A percentile compares a stretch with the other conserved stretches of the same genome.
Conservation (phyloP, 139 green algal genomes). For the Chlorella sorokiniana region DNA sequence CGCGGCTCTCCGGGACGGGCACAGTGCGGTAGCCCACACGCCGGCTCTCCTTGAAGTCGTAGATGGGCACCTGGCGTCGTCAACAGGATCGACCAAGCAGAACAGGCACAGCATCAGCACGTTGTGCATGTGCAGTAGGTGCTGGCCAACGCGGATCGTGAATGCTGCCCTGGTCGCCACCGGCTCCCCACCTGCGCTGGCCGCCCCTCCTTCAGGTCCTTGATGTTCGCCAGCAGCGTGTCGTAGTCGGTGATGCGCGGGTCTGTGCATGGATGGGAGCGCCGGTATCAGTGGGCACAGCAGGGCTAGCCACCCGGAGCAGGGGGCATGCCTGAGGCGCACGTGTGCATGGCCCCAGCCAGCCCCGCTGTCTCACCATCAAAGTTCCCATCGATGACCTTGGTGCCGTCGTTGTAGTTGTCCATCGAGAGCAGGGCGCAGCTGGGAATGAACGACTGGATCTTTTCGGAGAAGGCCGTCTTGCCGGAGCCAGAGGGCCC, state of each 20-base stretch:
- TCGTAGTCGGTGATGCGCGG: constrained; percentile 96
- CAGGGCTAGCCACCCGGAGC: too few relatives aligned
- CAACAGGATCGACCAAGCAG: too few relatives aligned
- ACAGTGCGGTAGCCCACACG: constrained; percentile 80
- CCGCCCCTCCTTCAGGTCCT: constrained; percentile 75
- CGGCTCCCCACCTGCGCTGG: constrained; percentile 56
- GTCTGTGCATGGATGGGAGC: constrained; percentile 58
- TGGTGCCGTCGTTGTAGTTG: constrained; percentile 96
- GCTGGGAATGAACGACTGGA: constrained; percentile 87
- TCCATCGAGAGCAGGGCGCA: constrained; percentile 92
- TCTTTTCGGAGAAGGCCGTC: constrained; percentile 93
- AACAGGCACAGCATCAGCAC: too few relatives aligned
- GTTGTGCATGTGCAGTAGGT: too few relatives aligned
- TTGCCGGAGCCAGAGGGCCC: constrained; percentile 94
- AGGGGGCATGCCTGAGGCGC: too few relatives aligned
- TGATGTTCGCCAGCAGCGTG: constrained; percentile 87
- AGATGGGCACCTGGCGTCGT: constrained; percentile 82
- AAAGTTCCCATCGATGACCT: constrained; percentile 92
- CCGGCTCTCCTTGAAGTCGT: constrained; percentile 91
- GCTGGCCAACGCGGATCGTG: too few relatives aligned
- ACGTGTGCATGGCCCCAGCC: neutral
- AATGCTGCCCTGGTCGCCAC: too few relatives aligned
- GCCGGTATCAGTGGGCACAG: too few relatives aligned
- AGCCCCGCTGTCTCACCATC: constrained; percentile 66
- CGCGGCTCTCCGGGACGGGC: constrained; percentile 62